Evolutionary conservation across 345 rosid species (phyloP), one percentile per base, ranked within the genome.

Genomic region (Salix udensis): DNA sequence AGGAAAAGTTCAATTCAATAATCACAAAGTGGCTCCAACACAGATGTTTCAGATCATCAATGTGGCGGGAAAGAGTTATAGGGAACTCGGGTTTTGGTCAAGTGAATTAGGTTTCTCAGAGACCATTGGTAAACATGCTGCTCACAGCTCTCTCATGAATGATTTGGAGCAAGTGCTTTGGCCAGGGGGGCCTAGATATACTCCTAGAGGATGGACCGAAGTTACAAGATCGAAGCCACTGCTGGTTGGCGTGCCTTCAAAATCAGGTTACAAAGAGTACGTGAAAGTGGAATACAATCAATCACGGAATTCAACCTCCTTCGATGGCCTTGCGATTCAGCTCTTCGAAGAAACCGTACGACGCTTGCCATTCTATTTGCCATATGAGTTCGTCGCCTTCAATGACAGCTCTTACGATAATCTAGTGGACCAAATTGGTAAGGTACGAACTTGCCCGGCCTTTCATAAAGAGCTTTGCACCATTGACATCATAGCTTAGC

Each of bases 41-140:
- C 2, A 26, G 12, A 67, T 30, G 0, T 79, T 70, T 67, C 65
- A 68, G 76, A 71, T 81, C 40, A 71, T 79, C n/a, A 84, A 84
- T 68, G 37, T 81, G 34, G 67, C 37, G 1, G 84, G 77, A 62
- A 76, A 24, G 61, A 74, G 70, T 53, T 74, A 66, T 6, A 67
- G 46, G 5, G 81, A 77, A 34, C 15, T 84, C 7, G 85, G 85
- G 5, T 84, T 73, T 19, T 84, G 87, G 87, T 48, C 78, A 6
- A 26, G 68, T 19, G 72, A 66, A 1, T 14, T 40, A 0, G 87
- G 87, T 1, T 82, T 82, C 77, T 72, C 83, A 0, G 23, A 74
- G 26, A 53, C 40, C 2, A 24, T 81, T 6, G 67, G 67, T 24
- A 30, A 36, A 10, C 5, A 7, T 55, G 46, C 30, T 66, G 48